Conservation (phyloP, 192 early-diverging fungal genomes). For the Entomortierella chlamydospora region DNA sequence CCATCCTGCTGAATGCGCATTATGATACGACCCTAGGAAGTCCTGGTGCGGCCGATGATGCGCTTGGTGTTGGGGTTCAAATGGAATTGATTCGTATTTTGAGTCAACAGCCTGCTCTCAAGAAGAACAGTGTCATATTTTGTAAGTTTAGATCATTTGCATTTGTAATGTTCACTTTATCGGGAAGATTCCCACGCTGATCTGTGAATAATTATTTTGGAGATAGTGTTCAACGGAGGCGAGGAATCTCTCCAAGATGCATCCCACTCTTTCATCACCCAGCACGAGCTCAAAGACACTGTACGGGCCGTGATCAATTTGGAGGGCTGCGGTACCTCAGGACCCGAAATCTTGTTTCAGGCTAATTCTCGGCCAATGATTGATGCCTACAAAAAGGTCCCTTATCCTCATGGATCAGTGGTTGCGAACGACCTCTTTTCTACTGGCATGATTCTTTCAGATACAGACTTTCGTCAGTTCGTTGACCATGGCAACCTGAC, state of each 20-base stretch:
- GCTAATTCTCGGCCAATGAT: conserved; percentile 73
- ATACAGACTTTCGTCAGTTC: conserved; percentile 82
- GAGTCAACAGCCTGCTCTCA: conserved; percentile 44
- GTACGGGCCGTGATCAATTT: conserved; percentile 75
- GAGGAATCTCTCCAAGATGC: conserved; percentile 82
- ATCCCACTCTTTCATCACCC: conserved; percentile 76
- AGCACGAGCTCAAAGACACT: conserved; percentile 59
- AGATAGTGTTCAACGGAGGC: conserved; percentile 75
- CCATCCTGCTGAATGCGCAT: conserved; percentile 76
- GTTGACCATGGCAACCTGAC: conserved; percentile 72
- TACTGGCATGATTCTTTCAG: conserved; percentile 69
- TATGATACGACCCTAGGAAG: conserved; percentile 71
- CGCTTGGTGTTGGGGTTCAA: conserved; percentile 70
- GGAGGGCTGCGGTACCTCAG: conserved; percentile 74
- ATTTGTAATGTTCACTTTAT: too few species aligned
- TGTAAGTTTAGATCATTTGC: conserved; percentile 38
- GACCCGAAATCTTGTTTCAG: conserved; percentile 77
- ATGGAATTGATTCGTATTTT: conserved; percentile 67
- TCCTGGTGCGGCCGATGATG: conserved; percentile 73
- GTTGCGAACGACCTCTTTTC: conserved; percentile 66
- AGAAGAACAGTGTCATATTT: conserved; percentile 62
- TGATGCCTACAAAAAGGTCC: conserved; percentile 69
- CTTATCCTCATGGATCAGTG: conserved; percentile 74
- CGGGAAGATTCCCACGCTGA: too few species aligned
- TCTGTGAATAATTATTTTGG: too few species aligned